Evolutionary conservation across 2,329 filamentous ascomycete species (phyloP).

Genomic region (Zasmidium cellare): DNA sequence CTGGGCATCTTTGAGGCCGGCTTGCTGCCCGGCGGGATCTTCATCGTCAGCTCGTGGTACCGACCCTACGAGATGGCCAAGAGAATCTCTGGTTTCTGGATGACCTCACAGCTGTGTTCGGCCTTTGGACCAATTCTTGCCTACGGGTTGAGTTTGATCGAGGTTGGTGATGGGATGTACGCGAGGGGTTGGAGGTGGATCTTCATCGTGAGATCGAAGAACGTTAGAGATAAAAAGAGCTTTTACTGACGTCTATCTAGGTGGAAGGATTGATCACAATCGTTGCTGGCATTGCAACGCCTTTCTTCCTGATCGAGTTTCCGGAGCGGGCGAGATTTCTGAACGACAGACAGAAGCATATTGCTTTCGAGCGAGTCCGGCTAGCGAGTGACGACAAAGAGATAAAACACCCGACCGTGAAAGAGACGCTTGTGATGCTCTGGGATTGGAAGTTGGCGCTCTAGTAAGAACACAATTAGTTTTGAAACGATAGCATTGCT

Average conservation of each 20-base stretch:
- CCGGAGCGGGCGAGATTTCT: constrained; percentile 16
- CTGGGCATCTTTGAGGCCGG: constrained; percentile 10
- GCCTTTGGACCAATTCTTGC: constrained; percentile 41
- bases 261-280: constrained; percentile 14
- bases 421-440: constrained; percentile 4
- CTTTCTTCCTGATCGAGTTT: constrained; percentile 13
- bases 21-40: constrained; percentile 4
- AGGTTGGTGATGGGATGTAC: constrained; percentile 59
- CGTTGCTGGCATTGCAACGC: constrained; percentile 1
- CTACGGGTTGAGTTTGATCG: constrained; percentile 66
- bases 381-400: constrained; percentile 12
- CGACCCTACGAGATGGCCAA: constrained; percentile 6
- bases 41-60: constrained; percentile 8
- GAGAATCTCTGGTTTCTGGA: constrained; percentile 5
- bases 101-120: constrained; percentile 35
- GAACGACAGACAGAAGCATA: constrained; percentile 12
- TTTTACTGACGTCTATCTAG: too few species aligned
- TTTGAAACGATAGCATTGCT: not conserved
- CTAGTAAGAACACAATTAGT: constrained; percentile 20
- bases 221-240: too few species aligned
- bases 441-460: constrained; percentile 19
- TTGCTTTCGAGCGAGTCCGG: constrained; percentile 15
- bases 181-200: constrained; percentile 56
- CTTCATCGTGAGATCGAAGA: too few species aligned
- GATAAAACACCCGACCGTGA: constrained; percentile 9